phyloP scores from a whole-genome alignment of 1,139 yeast genomes.

The Arxiozyma slooffiae region DNA sequence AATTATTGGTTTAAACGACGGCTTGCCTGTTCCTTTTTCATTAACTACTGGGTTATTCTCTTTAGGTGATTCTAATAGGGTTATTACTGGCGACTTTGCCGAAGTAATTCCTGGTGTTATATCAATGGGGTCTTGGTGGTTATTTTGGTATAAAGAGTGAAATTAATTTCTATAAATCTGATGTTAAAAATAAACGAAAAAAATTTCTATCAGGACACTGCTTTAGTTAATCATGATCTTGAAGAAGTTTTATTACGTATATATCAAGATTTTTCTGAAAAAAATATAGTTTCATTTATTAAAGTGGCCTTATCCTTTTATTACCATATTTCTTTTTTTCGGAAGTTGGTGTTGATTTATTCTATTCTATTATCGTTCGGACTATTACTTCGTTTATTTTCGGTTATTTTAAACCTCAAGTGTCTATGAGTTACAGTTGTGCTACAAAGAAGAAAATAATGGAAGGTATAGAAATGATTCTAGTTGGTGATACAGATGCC shows the following conservation, averaged over 20 bases:
- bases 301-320: constrained; percentile 67
- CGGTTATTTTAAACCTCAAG: constrained; percentile 75
- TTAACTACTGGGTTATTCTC: constrained; percentile 74
- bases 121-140: constrained; percentile 81
- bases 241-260: constrained; percentile 63
- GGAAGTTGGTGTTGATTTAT: constrained; percentile 66
- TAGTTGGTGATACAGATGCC: constrained; percentile 91
- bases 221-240: constrained; percentile 45
- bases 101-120: constrained; percentile 76
- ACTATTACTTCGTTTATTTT: constrained; percentile 73
- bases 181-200: constrained; percentile 61
- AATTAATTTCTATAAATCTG: constrained; percentile 47
- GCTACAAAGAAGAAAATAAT: constrained; percentile 48
- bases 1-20: constrained; percentile 71
- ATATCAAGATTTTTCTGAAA: constrained; percentile 46
- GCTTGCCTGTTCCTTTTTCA: constrained; percentile 77
- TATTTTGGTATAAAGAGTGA: constrained; percentile 75
- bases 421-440: constrained; percentile 75
- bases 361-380: constrained; percentile 74
- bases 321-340: constrained; percentile 68
- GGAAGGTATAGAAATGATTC: constrained; percentile 86
- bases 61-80: constrained; percentile 62
- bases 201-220: constrained; percentile 59
- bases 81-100: constrained; percentile 79
- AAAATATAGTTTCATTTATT: constrained; percentile 54